Percentiles rank a stretch among this genome's conserved stretches.
phyloP scores from a whole-genome alignment of 163 green algal genomes.

The Chloromonas sp. region DNA sequence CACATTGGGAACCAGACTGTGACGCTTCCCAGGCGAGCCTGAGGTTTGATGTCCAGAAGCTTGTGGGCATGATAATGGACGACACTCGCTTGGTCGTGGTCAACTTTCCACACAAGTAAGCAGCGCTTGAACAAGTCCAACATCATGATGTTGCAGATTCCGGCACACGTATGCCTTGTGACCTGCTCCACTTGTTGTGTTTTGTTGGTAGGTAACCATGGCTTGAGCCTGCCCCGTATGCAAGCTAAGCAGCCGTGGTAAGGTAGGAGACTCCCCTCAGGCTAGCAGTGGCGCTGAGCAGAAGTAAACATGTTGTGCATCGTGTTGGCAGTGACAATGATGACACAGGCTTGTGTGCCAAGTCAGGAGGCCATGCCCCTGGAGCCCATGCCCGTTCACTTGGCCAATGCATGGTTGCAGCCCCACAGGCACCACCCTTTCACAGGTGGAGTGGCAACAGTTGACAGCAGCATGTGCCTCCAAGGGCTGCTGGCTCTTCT shows the following conservation, averaged over 20 bases:
- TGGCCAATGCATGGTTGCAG: not conserved
- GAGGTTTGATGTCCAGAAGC: not conserved
- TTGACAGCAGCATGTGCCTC: conserved; percentile 15
- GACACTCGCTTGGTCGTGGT: conserved; percentile 21
- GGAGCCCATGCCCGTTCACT: too few relatives aligned
- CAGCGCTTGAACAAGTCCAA: not conserved
- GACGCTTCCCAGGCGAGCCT: not conserved
- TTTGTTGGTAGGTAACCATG: too few relatives aligned
- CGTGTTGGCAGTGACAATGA: too few relatives aligned
- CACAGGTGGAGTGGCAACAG: conserved; percentile 4
- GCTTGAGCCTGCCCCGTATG: too few relatives aligned
- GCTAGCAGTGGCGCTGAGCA: too few relatives aligned
- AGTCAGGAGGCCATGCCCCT: too few relatives aligned
- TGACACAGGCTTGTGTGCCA: too few relatives aligned
- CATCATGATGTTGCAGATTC: not conserved
- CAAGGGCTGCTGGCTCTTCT: conserved; percentile 37
- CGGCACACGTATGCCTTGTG: not conserved
- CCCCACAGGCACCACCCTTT: conserved; percentile 23
- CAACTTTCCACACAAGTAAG: conserved; percentile 51
- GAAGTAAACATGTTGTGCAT: too few relatives aligned
- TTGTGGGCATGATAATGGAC: conserved; percentile 7
- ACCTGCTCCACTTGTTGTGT: too few relatives aligned
- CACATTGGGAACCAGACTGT: not conserved
- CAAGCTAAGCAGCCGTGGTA: too few relatives aligned
- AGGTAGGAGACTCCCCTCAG: too few relatives aligned